Conservation (phyloP, 352 stramenopile genomes). For the Elongisporangium senticosum region DNA sequence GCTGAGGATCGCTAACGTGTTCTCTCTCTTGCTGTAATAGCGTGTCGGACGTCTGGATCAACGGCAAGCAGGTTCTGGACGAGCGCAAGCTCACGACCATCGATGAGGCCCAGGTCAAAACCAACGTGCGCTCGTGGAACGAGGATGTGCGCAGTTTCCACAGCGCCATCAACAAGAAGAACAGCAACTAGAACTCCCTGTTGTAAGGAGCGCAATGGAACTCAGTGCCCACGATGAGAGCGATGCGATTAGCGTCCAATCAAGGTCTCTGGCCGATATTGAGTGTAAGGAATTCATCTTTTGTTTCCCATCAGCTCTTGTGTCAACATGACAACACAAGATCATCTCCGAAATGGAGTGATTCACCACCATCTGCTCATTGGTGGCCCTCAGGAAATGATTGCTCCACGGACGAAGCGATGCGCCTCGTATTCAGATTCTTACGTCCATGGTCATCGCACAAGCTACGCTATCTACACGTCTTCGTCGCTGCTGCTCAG, state of each 20-base stretch:
- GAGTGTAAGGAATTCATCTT: not conserved
- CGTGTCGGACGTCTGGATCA: constrained; percentile 89
- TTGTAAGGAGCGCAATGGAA: no score
- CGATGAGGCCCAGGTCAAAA: constrained; percentile 56
- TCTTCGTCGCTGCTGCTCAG: constrained; percentile 25
- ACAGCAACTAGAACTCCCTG: constrained; percentile 10
- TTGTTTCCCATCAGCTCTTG: not conserved
- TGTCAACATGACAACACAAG: no score
- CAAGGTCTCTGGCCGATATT: not conserved
- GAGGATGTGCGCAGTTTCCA: constrained; percentile 52
- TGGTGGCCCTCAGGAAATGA: no score
- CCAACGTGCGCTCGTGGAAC: constrained; percentile 52
- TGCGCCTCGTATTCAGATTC: no score
- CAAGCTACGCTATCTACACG: constrained; percentile 4
- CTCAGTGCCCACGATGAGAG: no score
- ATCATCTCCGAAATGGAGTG: no score
- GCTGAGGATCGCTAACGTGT: no score
- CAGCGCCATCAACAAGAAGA: constrained; percentile 38
- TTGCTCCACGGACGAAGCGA: no score
- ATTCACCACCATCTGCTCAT: no score
- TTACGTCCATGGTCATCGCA: no score
- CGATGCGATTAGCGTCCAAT: no score
- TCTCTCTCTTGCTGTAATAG: constrained; percentile 13
- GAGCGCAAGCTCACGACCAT: constrained; percentile 74
- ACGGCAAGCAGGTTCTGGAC: constrained; percentile 72